Evolutionary conservation across 495 filamentous ascomycete species (phyloP).

Genomic region (Xylaria flabelliformis): DNA sequence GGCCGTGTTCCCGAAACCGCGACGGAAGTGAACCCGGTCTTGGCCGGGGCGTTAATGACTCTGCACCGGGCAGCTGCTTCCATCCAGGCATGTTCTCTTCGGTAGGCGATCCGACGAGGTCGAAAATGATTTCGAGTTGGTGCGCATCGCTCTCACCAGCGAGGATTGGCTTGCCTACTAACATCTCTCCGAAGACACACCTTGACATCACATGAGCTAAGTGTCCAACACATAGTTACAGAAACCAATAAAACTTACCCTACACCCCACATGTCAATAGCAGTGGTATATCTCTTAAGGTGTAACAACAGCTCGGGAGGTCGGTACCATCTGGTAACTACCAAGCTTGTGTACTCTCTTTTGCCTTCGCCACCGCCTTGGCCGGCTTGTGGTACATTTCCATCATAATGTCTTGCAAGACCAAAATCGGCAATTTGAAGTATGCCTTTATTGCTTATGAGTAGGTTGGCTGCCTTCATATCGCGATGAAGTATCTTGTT

Average conservation of each 20-base stretch:
- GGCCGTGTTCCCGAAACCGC: conserved; percentile 74
- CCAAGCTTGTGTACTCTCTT: conserved; percentile 91
- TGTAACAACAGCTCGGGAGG: conserved; percentile 92
- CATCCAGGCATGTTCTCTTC: conserved; percentile 95
- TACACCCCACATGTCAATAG: conserved; percentile 98
- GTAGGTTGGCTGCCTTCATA: conserved; percentile 98
- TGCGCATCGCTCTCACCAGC: conserved; percentile 86
- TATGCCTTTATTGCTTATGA: conserved; percentile 93
- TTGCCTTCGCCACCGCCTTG: conserved; percentile 82
- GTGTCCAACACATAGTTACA: neutral
- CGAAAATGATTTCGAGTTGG: conserved; percentile 90
- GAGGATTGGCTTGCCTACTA: conserved; percentile 90
- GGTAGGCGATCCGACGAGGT: conserved; percentile 88
- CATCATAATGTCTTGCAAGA: conserved; percentile 91
- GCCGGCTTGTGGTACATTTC: conserved; percentile 77
- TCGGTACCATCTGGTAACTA: conserved; percentile 97
- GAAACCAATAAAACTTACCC: conserved; percentile 64
- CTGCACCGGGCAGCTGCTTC: conserved; percentile 78
- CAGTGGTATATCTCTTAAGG: conserved; percentile 86
- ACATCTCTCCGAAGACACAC: conserved; percentile 98
- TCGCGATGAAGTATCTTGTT: conserved; percentile 92
- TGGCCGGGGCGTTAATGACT: conserved; percentile 70
- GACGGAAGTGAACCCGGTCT: conserved; percentile 70
- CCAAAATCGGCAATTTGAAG: conserved; percentile 98
- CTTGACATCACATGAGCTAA: conserved; percentile 54